Base-by-base conservation (phyloP, 2,329 filamentous ascomycete species). In the Aspergillus proliferans region DNA sequence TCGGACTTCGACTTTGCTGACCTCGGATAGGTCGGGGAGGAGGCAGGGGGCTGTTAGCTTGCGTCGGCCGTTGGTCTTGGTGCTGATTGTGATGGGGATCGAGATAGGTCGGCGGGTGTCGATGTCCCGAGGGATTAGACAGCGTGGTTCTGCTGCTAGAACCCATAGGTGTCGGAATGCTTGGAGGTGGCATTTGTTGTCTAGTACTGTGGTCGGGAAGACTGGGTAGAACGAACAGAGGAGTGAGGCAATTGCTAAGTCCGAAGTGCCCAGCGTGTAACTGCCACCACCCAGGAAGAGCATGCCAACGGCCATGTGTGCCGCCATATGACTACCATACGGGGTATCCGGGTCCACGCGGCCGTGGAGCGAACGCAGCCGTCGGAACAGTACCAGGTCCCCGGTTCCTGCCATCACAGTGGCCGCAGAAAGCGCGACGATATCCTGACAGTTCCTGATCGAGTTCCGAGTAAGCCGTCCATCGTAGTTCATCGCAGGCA, bases 81-180 rank as follows among this genome's bases (percentile, higher is more conserved):
- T 76, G 8, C 74, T 78, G 48, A 95, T 77, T 4, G 78, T 77
- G 42, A 95, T 76, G 0, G 87, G 83, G 2, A 91, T 79, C 6
- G 83, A 81, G 44, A 95, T 81, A 0, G 91, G 87, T 40, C 89
- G 83, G 38, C 86, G 83, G 0, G 88, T 95, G 51, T 93, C 84
- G 3, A 93, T 81, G 58, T 98, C 93, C 52, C 92, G 87, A 15
- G 88, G 82, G 1, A 98, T 82, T 0, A 98, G 79, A 64, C 92
- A 97, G 46, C 94, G 82, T 8, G 89, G 83, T 61, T 98, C 93
- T 0, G 88, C 86, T 1, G 93, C 93, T 3, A 98, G 78, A 9
- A 95, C 92, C 93, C 93, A 98, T 63, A 98, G 87, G 69, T 98
- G 92, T 4, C 94, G 84, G 73, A 98, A 93, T 3, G 94, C 93